Evolutionary conservation across 2,329 filamentous ascomycete species (phyloP), one percentile per base, ranked within the genome.

Genomic region (Biscogniauxia mediterranea): DNA sequence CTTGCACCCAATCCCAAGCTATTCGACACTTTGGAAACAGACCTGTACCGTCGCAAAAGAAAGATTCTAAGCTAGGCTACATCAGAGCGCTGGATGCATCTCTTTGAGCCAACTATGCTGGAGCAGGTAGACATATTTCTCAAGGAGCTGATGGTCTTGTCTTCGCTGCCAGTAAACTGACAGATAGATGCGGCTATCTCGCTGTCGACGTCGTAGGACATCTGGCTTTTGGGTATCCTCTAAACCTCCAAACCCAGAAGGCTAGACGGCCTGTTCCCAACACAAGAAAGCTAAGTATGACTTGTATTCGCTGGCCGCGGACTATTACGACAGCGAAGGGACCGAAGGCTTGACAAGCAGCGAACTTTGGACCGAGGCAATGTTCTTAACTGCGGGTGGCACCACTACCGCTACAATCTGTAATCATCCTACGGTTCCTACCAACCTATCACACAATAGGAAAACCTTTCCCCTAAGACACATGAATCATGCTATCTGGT

Each of bases 51-150:
- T 5, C 26, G 26, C 38, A 64, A 64, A 54, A 61, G 66, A 13
- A 52, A 55, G n/a, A 19, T 64, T 5, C 57, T 65, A 3, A 61
- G 63, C 1, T 62, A 61, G 5, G 28, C 65, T 13, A 51, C 66
- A 28, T 61, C 65, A 1, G 64, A 66, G 42, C 64, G 60, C 50
- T 68, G 63, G 0, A 65, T 64, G 50, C 62, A 60, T 3, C 6
- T 50, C 19, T 68, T 68, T 51, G 62, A 66, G 57, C 63, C 63
- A 2, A 63, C 58, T 2, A 65, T 68, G 63, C 38, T 11, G 3
- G n/a, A 15, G 20, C 49, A 65, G 23, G 54, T 66, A 1, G 60
- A 64, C 20, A 32, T 64, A 11, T 63, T 64, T 28, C 54, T 61
- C 2, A 52, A 26, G 13, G 54, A 60, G 5, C 49, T 61, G 7